These are phyloP conservation scores for Alternaria gaisen DNA, from an alignment of 2,329 filamentous ascomycete species.

Conservation along the genomic window DNA sequence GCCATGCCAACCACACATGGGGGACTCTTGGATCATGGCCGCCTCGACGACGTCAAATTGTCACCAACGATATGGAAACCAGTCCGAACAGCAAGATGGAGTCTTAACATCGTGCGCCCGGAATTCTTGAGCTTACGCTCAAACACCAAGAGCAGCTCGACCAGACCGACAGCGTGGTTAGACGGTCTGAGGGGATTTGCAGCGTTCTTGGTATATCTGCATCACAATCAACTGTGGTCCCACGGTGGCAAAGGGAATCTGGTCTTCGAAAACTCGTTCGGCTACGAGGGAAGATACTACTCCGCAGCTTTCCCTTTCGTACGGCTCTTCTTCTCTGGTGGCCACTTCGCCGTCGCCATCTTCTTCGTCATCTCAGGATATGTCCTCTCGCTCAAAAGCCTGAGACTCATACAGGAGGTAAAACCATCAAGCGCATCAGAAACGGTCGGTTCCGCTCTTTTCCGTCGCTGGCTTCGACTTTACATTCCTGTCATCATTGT, in stretches of 20 bases:
- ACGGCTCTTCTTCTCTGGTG: conserved; percentile 59
- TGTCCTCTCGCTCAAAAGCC: conserved; percentile 59
- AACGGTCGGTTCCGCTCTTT: conserved; percentile 59
- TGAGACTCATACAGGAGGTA: conserved; percentile 55
- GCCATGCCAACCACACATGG: conserved; percentile 41
- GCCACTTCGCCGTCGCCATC: conserved; percentile 62
- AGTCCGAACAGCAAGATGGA: conserved; percentile 38
- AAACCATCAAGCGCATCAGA: conserved; percentile 54
- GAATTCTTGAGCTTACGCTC: conserved; percentile 39
- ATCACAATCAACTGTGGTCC: conserved; percentile 61
- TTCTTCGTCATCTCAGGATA: conserved; percentile 65
- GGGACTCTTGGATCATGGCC: conserved; percentile 39
- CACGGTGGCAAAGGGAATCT: conserved; percentile 56
- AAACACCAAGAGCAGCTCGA: conserved; percentile 27
- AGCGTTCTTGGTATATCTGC: conserved; percentile 71
- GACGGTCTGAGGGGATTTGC: conserved; percentile 74
- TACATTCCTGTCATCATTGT: conserved; percentile 63
- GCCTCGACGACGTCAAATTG: conserved; percentile 36
- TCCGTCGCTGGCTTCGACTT: conserved; percentile 61
- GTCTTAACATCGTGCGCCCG: conserved; percentile 42
- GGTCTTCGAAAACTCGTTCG: conserved; percentile 53
- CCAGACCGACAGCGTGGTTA: conserved; percentile 52
- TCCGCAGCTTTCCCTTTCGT: conserved; percentile 53
- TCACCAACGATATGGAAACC: conserved; percentile 40
- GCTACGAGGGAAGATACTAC: conserved; percentile 42